Evolutionary conservation across 2,329 filamentous ascomycete genomes (phyloP).

Genomic region (Fusarium nurragi): DNA sequence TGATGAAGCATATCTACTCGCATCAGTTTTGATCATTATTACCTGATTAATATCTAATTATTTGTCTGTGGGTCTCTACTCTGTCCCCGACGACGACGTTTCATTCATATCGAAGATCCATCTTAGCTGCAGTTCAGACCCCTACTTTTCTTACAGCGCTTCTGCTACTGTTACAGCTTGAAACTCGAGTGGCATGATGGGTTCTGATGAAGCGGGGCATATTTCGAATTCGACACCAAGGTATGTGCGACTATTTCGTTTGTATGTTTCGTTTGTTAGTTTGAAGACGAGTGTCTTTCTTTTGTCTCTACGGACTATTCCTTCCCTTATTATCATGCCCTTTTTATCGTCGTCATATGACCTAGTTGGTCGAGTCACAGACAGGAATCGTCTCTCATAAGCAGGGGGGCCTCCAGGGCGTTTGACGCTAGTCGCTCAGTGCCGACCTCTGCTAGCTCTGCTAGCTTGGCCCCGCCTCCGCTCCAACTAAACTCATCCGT

Average conservation of each 20-base stretch:
- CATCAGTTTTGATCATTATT: not conserved
- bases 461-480: constrained; percentile 17
- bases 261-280: constrained; percentile 3
- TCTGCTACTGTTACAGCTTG: constrained; percentile 22
- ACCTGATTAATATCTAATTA: not conserved
- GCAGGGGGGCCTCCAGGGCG: constrained; percentile 25
- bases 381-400: constrained; percentile 7
- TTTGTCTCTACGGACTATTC: not conserved
- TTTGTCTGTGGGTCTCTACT: not conserved
- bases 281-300: constrained; percentile 9
- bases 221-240: constrained; percentile 31
- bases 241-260: constrained; percentile 34
- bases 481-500: not conserved
- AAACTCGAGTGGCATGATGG: constrained; percentile 41
- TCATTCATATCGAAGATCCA: constrained; percentile 16
- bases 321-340: no score
- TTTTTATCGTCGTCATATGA: constrained; percentile 24
- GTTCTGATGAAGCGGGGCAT: constrained; percentile 36
- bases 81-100: constrained; percentile 4
- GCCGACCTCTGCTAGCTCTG: constrained; percentile 1
- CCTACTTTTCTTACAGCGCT: not conserved
- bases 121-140: not conserved
- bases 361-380: not conserved
- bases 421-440: constrained; percentile 22
- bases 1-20: not conserved